Conservation (phyloP, 2,329 filamentous ascomycete species). For the Pseudopyricularia cyperi region DNA sequence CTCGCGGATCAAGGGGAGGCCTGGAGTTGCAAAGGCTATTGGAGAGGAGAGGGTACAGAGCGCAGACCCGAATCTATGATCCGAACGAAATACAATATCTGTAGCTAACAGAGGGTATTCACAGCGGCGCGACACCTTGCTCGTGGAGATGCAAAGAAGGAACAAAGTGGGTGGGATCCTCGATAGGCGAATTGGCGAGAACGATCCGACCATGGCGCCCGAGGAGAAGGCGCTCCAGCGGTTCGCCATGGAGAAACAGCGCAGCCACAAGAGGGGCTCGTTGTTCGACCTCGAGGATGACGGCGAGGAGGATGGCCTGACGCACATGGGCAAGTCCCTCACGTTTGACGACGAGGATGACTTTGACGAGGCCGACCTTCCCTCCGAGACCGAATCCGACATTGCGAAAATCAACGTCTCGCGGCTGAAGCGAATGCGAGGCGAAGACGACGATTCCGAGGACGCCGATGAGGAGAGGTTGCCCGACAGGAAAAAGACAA, state of each 20-base stretch:
- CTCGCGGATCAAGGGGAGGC: conserved; percentile 55
- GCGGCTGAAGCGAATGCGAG: conserved; percentile 42
- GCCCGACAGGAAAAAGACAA: conserved; percentile 81
- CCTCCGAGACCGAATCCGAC: conserved; percentile 44
- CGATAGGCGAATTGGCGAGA: conserved; percentile 90
- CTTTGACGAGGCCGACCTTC: conserved; percentile 66
- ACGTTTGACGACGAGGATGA: conserved; percentile 60
- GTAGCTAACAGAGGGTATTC: background rate
- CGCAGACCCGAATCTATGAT: too few relatives aligned
- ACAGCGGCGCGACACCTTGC: conserved; percentile 64
- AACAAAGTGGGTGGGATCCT: conserved; percentile 89
- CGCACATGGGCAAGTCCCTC: conserved; percentile 70
- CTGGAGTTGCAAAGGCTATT: conserved; percentile 70
- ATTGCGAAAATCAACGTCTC: conserved; percentile 39
- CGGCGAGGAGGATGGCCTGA: conserved; percentile 57
- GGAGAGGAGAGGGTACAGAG: conserved; percentile 72
- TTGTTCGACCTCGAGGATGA: conserved; percentile 88
- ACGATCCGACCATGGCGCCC: conserved; percentile 83
- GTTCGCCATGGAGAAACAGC: conserved; percentile 79
- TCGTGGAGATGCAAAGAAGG: conserved; percentile 79
- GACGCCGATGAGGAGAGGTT: conserved; percentile 38
- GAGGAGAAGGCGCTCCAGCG: conserved; percentile 87
- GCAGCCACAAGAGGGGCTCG: conserved; percentile 60
- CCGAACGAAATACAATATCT: too few relatives aligned
- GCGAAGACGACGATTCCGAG: conserved; percentile 26